Conservation (phyloP, 108 stramenopile species). For the Conticribra weissflogii region DNA sequence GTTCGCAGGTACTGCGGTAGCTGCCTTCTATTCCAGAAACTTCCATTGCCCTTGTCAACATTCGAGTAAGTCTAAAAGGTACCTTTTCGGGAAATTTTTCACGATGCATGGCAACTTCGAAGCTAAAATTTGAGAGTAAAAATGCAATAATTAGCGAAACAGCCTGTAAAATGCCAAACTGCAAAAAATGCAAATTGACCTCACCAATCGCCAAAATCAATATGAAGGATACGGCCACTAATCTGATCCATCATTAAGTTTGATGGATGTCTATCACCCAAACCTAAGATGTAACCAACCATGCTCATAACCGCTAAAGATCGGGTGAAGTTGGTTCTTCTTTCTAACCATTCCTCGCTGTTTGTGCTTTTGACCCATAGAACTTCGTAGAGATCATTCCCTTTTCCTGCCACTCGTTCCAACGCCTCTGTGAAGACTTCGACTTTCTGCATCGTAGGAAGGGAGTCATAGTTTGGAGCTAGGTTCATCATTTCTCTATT, state of each 20-base stretch:
- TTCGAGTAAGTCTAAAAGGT: constrained; percentile 99
- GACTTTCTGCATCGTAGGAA: constrained; percentile 97
- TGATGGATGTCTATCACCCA: constrained; percentile 93
- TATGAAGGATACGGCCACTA: constrained; percentile 95
- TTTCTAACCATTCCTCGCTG: constrained; percentile 97
- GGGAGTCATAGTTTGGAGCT: constrained; percentile 90
- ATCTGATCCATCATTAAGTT: constrained; percentile 92
- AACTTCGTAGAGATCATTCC: constrained; percentile 95
- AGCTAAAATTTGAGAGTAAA: constrained; percentile 80
- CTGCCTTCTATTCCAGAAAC: constrained; percentile 98
- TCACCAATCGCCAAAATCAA: constrained; percentile 91
- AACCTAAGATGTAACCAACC: constrained; percentile 97
- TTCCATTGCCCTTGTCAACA: constrained; percentile 99
- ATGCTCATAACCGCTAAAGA: constrained; percentile 99
- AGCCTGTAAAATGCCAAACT: too few relatives aligned
- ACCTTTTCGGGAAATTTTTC: constrained; percentile 99
- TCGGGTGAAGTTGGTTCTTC: constrained; percentile 95
- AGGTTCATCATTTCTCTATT: constrained; percentile 92
- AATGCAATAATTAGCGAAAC: too few relatives aligned
- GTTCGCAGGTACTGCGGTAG: constrained; percentile 95
- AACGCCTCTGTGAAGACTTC: constrained; percentile 96
- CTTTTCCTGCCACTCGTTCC: constrained; percentile 78
- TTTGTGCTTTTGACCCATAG: constrained; percentile 96
- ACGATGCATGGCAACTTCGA: constrained; percentile 98
- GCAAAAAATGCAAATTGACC: not conserved